These are phyloP conservation scores for Phytophthora multivora DNA, from an alignment of 352 stramenopile species.

Conservation along the genomic window DNA sequence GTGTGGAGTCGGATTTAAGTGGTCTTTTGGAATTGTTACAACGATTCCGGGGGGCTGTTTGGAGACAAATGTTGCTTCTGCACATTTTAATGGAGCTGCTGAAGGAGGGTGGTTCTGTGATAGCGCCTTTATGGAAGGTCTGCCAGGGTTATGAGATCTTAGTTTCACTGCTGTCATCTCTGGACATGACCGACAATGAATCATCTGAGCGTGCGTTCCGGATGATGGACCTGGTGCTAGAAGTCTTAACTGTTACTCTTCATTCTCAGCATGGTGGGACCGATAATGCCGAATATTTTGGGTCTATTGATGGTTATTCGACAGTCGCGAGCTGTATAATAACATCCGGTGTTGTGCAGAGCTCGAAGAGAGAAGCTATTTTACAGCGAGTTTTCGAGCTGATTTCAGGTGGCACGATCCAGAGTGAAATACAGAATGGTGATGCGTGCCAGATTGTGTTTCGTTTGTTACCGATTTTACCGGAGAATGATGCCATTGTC, in stretches of 20 bases:
- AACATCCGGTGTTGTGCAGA: slow-evolving; percentile 55
- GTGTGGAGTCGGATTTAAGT: slow-evolving; percentile 64
- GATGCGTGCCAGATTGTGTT: slow-evolving; percentile 65
- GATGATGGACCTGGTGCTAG: slow-evolving; percentile 59
- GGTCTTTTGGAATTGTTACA: slow-evolving; percentile 62
- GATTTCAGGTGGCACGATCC: slow-evolving; percentile 45
- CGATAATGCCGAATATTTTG: slow-evolving; percentile 46
- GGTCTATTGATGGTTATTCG: slow-evolving; percentile 44
- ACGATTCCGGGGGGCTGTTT: slow-evolving; percentile 30
- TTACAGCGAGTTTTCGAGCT: slow-evolving; percentile 65
- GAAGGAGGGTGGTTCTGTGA: slow-evolving; percentile 31
- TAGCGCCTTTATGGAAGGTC: slow-evolving; percentile 49
- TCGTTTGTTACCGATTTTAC: slow-evolving; percentile 45
- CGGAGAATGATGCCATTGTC: slow-evolving; percentile 26
- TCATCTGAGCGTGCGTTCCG: slow-evolving; percentile 26
- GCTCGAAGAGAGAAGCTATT: slow-evolving; percentile 33
- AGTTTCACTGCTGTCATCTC: slow-evolving; percentile 60
- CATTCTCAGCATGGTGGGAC: slow-evolving; percentile 35
- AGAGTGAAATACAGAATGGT: slow-evolving; percentile 63
- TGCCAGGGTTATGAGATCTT: slow-evolving; percentile 71
- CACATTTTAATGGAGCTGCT: slow-evolving; percentile 55
- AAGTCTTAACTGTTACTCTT: slow-evolving; percentile 54
- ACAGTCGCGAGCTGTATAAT: slow-evolving; percentile 63
- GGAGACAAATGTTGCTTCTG: slow-evolving; percentile 49
- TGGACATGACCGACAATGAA: slow-evolving; percentile 39